These are phyloP conservation scores for Aureobasidium namibiae DNA, from an alignment of 2,329 filamentous ascomycete genomes.

Conservation along the genomic window DNA sequence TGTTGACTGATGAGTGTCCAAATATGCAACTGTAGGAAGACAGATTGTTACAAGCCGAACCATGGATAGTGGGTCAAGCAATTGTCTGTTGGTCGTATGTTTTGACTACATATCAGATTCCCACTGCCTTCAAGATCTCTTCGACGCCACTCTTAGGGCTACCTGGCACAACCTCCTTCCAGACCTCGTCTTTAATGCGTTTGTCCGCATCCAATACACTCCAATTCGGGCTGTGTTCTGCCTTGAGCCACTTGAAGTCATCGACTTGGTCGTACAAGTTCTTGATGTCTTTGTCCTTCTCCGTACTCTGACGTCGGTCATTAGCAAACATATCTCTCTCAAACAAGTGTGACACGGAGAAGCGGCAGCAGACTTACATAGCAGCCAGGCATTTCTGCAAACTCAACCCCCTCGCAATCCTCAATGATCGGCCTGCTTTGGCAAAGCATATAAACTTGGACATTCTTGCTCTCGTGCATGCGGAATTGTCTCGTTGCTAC, in stretches of 20 bases:
- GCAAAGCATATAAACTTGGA: conserved; percentile 77
- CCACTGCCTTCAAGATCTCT: conserved; percentile 51
- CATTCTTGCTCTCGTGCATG: conserved; percentile 77
- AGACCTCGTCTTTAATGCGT: conserved; percentile 19
- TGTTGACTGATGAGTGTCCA: neutral
- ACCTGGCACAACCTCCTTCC: conserved; percentile 44
- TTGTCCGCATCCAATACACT: conserved; percentile 53
- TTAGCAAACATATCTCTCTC: neutral
- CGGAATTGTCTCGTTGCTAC: conserved; percentile 80
- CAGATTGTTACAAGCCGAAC: neutral
- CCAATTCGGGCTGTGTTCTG: conserved; percentile 84
- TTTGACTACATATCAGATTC: neutral
- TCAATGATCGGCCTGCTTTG: conserved; percentile 88
- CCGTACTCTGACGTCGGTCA: conserved; percentile 6
- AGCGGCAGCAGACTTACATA: conserved; percentile 51
- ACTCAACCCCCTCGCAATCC: conserved; percentile 69
- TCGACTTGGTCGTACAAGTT: conserved; percentile 88
- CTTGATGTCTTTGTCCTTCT: conserved; percentile 22
- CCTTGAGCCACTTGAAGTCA: conserved; percentile 95
- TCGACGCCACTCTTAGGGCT: conserved; percentile 53
- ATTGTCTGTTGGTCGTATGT: neutral
- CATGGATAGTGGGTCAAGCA: no score
- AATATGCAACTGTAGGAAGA: neutral
- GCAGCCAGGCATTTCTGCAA: conserved; percentile 62
- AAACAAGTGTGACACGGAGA: neutral